Evolutionary conservation across 768 basidiomycete genomes (phyloP).

Genomic region (Trametes maxima): DNA sequence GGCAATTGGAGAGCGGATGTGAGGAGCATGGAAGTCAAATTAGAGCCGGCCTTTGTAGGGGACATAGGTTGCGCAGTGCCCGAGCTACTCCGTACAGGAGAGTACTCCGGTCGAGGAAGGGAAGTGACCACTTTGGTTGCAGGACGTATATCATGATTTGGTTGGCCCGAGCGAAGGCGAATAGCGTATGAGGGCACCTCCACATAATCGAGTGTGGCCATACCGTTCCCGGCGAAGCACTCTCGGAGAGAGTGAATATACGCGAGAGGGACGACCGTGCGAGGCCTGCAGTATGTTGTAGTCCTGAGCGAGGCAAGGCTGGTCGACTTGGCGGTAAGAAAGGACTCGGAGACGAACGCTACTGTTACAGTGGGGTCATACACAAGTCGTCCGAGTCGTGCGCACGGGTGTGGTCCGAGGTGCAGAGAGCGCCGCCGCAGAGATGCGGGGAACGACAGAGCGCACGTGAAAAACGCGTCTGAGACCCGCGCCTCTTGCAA

Average conservation of each 20-base stretch:
- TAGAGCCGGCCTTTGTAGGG: slow-evolving; percentile 37
- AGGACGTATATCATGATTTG: slow-evolving; percentile 25
- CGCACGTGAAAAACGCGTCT: neutral
- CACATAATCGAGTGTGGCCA: slow-evolving; percentile 55
- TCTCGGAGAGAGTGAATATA: neutral
- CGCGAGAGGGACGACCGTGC: no score
- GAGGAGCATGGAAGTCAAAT: slow-evolving; percentile 36
- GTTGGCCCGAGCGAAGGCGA: slow-evolving; percentile 34
- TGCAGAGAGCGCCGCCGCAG: neutral
- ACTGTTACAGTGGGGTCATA: neutral
- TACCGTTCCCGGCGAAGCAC: slow-evolving; percentile 9
- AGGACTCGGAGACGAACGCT: neutral
- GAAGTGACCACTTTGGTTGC: slow-evolving; percentile 30
- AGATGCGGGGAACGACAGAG: neutral
- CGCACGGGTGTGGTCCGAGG: neutral
- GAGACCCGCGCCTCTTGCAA: no score
- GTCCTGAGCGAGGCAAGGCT: neutral
- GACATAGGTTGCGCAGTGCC: slow-evolving; percentile 25
- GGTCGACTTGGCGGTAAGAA: neutral
- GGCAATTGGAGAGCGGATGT: slow-evolving; percentile 25
- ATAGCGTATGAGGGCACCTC: slow-evolving; percentile 44
- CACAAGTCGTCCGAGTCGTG: neutral
- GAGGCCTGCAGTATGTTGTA: no score
- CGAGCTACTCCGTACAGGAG: slow-evolving; percentile 14
- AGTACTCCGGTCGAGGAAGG: slow-evolving; percentile 29